A percentile compares a stretch with the other conserved stretches of the same genome.
Conservation (phyloP, 257 asterid species). For the Scutellaria galericulata region DNA sequence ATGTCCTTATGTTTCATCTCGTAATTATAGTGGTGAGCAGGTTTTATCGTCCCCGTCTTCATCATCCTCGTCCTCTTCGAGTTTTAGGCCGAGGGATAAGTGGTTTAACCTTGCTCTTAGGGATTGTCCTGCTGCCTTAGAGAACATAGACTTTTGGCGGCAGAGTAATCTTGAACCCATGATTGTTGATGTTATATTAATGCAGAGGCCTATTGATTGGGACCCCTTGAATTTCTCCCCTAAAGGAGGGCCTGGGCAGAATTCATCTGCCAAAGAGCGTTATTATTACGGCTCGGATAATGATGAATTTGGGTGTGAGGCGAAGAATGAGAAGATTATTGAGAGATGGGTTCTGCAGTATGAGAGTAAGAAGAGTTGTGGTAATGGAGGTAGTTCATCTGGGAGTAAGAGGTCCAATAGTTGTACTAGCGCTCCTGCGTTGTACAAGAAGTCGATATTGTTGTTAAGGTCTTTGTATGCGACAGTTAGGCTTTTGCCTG, state of each 20-base stretch:
- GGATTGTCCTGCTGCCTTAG: constrained; percentile 89
- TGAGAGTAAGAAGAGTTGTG: constrained; percentile 65
- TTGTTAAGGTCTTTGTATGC: constrained; percentile 80
- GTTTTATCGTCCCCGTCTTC: constrained; percentile 69
- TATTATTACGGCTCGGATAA: constrained; percentile 54
- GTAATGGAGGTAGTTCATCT: constrained; percentile 40
- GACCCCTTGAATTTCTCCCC: constrained; percentile 65
- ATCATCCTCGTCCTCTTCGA: constrained; percentile 66
- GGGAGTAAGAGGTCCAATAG: constrained; percentile 58
- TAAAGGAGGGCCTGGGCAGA: constrained; percentile 36
- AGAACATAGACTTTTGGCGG: constrained; percentile 85
- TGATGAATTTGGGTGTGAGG: constrained; percentile 58
- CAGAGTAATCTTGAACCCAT: constrained; percentile 83
- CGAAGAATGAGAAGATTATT: constrained; percentile 59
- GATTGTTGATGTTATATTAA: constrained; percentile 77
- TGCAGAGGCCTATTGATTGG: constrained; percentile 60
- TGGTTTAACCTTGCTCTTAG: constrained; percentile 85
- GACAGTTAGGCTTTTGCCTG: constrained; percentile 82
- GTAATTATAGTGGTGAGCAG: constrained; percentile 82
- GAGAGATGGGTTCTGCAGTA: constrained; percentile 93
- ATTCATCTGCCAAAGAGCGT: constrained; percentile 51
- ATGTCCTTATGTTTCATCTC: constrained; percentile 82
- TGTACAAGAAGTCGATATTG: constrained; percentile 72
- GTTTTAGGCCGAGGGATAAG: constrained; percentile 81
- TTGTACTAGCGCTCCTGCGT: constrained; percentile 54